Evolutionary conservation across 1,139 yeast species (phyloP), one percentile per base, ranked within the genome.

Genomic region (Candida dubliniensis): DNA sequence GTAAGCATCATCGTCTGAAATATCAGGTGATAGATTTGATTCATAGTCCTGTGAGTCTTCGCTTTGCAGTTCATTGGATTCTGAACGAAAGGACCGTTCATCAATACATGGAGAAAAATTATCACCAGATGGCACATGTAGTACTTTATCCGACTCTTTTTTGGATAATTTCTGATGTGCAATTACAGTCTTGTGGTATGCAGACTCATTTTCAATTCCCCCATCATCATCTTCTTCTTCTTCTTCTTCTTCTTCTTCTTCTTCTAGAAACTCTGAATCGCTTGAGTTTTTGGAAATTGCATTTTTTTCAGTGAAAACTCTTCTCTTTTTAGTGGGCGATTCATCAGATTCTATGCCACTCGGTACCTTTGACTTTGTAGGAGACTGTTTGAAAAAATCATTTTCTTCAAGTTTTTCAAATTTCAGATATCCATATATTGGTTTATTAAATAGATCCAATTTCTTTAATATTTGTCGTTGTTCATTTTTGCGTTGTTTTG

Each of bases 391-490:
- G 30, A 33, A 18, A 3, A 38, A 11, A 23, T 33, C 36, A 32
- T 40, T 41, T 26, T n/a, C 32, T 7, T 35, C 40, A n/a, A 33
- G 29, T 23, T n/a, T 31, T 11, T 27, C 23, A 18, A 18, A 18
- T 18, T 18, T 18, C 23, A 5, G 23, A 18, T 27, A 6, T 18
- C 39, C 27, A 26, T 12, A 10, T 14, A 31, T 9, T 23, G 26
- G 31, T 18, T 34, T 38, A 30, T 38, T 26, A 42, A 42, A 42
- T 15, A 34, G 27, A 13, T 39, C 23, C 30, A 49, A 45, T 30
- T 54, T 46, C 47, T 62, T 64, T 38, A 63, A 45, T 36, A 48
- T 50, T 11, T 47, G 50, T 46, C 61, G 60, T 38, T 60, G 47
- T 31, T 57, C 50, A n/a, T 50, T 52, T 37, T 60, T 63, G 11